Evolutionary conservation across 208 protist species (phyloP), one percentile per base, ranked within the genome.

Genomic region (Trypanosoma boissoni): DNA sequence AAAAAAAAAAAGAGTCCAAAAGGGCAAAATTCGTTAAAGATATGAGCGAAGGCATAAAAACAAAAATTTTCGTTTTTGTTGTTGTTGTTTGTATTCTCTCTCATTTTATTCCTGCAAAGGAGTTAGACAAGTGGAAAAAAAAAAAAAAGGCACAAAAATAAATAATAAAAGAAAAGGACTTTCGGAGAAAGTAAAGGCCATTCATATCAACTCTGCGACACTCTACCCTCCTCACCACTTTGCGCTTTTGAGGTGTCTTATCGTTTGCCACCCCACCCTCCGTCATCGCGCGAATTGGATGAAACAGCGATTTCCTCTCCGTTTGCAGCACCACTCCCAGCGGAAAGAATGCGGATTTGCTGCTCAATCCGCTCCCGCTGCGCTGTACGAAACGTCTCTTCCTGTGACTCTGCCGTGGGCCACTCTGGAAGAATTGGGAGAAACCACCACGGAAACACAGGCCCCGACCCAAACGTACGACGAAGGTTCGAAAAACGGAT

Each of bases 311-410:
- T 28, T 10, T 3, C 21, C 18, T 26, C 49, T 12, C 39, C 32
- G 16, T 44, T 28, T 12, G 56, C 39, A 20, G 46, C 67, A 31
- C 72, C 68, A 26, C 78, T 68, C 12, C 55, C 64, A 36, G 81
- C 72, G 5, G 65, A 77, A 42, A 80, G 56, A 41, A 56, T 50
- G 52, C 66, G 66, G 53, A 91, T 52, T 44, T 82, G 77, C 18
- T 59, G 58, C 42, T 79, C 52, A 10, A 86, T 59, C 5, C 68
- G 67, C n/a, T 55, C 62, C 7, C 39, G 43, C 41, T 82, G 28
- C 1, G 52, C 61, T 8, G 51, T 43, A 76, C 78, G 80, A 58
- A 88, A 88, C 18, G 41, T 43, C 18, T 54, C 58, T 55, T 89
- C 76, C 43, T 60, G 56, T 54, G 42, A 62, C 67, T 53, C 66